Evolutionary conservation across 169 alveolate species (phyloP), one percentile per base, ranked within the genome.

Genomic region (Theileria annulata): DNA sequence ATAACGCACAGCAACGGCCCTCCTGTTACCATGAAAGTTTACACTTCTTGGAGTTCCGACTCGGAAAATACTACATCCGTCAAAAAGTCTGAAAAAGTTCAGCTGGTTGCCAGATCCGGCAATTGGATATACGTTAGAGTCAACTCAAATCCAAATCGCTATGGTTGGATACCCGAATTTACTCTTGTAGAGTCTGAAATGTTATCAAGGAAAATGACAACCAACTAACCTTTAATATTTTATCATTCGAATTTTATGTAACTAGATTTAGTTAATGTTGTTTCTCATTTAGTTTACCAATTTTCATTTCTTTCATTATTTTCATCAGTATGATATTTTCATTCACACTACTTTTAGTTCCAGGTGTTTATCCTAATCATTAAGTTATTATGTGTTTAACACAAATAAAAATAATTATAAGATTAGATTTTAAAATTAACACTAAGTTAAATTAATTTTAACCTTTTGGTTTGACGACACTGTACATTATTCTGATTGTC

Each of bases 151-250:
- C 33, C 19, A 35, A 28, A 23, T 25, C 33, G 64, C n/a, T 72
- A 66, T 12, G 88, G 88, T 23, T 82, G 88, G 88, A 82, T 82
- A 49, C 88, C 88, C 30, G 88, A 82, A 56, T 23, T 51, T 30
- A 42, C 85, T 21, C 63, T 82, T 37, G 37, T 82, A 10, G 88
- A 82, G 64, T 75, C 84, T 33, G 88, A 82, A 42, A 42, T 82
- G 21, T 62, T 82, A 19, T 62, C 88, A 1, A 71, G 88, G 30
- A 47, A 67, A 15, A 56, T 82, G 69, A 9, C 33, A 9, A 25
- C 69, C 17, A 27, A 27, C 33, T 60, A 60, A 60, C 47, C 31
- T 60, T 60, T 60, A 60, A 60, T 60, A 25, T 60, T 60, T 60
- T 60, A 9, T 60, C 21, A 33, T 60, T 9, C 47, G 1, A 33